Percentiles rank a stretch among this genome's conserved stretches.
These are phyloP conservation scores for Aureobasidium musti DNA, from an alignment of 2,329 filamentous ascomycete genomes.

Conservation along the genomic window DNA sequence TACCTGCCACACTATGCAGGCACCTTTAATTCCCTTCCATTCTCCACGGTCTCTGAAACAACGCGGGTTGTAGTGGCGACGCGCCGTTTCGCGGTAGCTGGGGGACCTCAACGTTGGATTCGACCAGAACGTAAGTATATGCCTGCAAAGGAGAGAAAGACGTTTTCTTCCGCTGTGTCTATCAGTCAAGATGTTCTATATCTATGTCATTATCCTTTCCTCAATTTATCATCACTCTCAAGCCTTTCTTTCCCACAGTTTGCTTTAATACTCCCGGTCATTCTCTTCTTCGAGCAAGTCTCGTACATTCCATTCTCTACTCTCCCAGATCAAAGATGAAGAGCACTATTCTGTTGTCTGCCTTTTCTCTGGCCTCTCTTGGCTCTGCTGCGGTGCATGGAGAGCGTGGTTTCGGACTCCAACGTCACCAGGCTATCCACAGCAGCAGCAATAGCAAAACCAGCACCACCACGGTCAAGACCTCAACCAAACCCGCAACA, in stretches of 20 bases:
- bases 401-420: neutral
- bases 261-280: neutral
- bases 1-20: neutral
- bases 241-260: neutral
- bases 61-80: conserved; percentile 23
- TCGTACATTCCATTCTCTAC: neutral
- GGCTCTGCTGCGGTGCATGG: conserved; percentile 21
- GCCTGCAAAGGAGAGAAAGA: conserved; percentile 10
- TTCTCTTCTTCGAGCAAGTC: neutral
- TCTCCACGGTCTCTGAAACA: conserved; percentile 9
- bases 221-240: neutral
- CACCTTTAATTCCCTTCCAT: neutral
- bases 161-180: conserved; percentile 8
- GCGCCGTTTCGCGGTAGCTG: conserved; percentile 19
- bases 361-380: conserved; percentile 21
- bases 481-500: neutral
- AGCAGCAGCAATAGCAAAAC: conserved; percentile 12
- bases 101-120: conserved; percentile 13
- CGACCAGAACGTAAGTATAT: conserved; percentile 10
- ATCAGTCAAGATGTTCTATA: conserved; percentile 23
- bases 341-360: neutral
- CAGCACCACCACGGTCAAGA: conserved; percentile 5
- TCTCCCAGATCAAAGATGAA: neutral
- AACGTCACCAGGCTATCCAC: conserved; percentile 9
- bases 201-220: conserved; percentile 12